Conservation (phyloP, 2,329 filamentous ascomycete species). For the Hysterium pulicare region DNA sequence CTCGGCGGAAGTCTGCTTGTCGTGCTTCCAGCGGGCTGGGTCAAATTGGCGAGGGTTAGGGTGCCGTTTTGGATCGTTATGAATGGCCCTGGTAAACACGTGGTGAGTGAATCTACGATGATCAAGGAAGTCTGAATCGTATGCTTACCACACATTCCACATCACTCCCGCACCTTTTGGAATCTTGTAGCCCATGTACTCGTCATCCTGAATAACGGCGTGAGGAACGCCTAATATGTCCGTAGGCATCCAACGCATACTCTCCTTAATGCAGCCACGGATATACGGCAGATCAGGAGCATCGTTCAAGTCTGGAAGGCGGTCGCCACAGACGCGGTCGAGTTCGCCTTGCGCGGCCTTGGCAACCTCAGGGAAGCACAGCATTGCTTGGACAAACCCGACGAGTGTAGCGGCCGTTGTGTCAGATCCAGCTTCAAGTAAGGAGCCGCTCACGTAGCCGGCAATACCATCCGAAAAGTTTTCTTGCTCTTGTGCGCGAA, state of each 20-base stretch:
- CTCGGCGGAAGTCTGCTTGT: slow-evolving; percentile 21
- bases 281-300: slow-evolving; percentile 22
- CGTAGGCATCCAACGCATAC: slow-evolving; percentile 29
- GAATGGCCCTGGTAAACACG: slow-evolving; percentile 18
- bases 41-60: slow-evolving; percentile 13
- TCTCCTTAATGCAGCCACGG: slow-evolving; percentile 26
- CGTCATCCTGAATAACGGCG: slow-evolving; percentile 21
- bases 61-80: slow-evolving; percentile 20
- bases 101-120: too few species aligned
- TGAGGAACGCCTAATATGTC: slow-evolving; percentile 23
- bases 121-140: too few species aligned
- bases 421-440: slow-evolving; percentile 29
- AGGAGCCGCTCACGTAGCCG: slow-evolving; percentile 20
- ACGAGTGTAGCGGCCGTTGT: slow-evolving; percentile 23
- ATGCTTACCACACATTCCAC: slow-evolving; percentile 36
- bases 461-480: slow-evolving; percentile 12
- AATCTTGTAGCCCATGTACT: slow-evolving; percentile 34
- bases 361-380: slow-evolving; percentile 21
- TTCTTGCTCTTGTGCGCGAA: slow-evolving; percentile 6
- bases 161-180: slow-evolving; percentile 36
- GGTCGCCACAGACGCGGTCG: slow-evolving; percentile 25
- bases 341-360: slow-evolving; percentile 24
- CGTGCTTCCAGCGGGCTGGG: slow-evolving; percentile 7
- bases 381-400: slow-evolving; percentile 24
- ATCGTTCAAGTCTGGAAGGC: slow-evolving; percentile 29